Evolutionary conservation across 2,329 filamentous ascomycete genomes (phyloP), one percentile per base, ranked within the genome.

Genomic region (Ilyonectria destructans): DNA sequence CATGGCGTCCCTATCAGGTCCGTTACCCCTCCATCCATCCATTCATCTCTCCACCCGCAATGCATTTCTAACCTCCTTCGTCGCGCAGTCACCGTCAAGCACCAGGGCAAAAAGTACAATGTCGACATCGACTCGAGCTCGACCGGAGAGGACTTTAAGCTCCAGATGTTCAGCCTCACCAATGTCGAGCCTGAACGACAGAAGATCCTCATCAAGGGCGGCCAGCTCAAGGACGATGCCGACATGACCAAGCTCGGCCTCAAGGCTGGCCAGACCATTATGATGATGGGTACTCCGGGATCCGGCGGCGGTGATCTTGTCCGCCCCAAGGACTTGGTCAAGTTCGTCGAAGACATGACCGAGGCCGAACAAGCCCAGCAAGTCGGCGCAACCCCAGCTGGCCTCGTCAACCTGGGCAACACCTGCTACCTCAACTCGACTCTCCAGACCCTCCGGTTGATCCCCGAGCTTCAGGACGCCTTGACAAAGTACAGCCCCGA

Each of bases 401-500:
- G 96, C 54, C 85, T 99, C 69, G 89, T 93, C 80, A 99, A 99
- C 78, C 85, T 98, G 69, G 96, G 97, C 75, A 99, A 99, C 82
- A 99, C 97, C 4, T 99, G 96, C 85, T 99, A 99, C 80, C 91
- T 98, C 77, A 99, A 99, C 86, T 96, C 96, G 57, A 97, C 96
- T 0, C 87, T 99, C n/a, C 97, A 99, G 81, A 92, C 94, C 4
- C 85, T 99, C 72, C 91, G 93, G 69, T 88, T 92, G 60, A 94
- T 99, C 67, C 96, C 96, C 9, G 96, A 99, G 83, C 89, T 99
- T 40, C 94, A 97, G 78, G 87, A 93, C 40, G 90, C 94, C 74
- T 87, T 99, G 52, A 79, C 85, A 68, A 90, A 87, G 55, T 97
- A 87, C 74, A 79, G 81, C 67, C 68, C 77, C 62, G 61, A 65